Evolutionary conservation across 495 filamentous ascomycete genomes (phyloP).

Genomic region (Margaritispora aquatica): DNA sequence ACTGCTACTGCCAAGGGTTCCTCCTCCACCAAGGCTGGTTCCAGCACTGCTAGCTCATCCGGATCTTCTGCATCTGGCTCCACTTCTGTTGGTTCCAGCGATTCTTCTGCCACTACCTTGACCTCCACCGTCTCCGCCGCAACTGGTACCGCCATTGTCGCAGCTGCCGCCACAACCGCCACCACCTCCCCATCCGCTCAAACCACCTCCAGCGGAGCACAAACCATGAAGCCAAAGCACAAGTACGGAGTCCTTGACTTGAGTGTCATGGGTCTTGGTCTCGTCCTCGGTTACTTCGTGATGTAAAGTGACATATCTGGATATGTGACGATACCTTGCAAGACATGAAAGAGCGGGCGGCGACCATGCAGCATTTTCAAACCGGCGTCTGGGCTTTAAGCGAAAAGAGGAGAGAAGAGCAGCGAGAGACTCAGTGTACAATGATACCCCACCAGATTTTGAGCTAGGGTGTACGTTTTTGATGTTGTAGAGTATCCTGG

Average conservation of each 20-base stretch:
- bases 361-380: not conserved
- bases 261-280: constrained; percentile 19
- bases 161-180: not conserved
- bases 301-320: constrained; percentile 15
- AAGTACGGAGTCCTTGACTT: constrained; percentile 17
- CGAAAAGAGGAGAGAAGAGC: not conserved
- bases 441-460: not conserved
- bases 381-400: not conserved
- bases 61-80: not conserved
- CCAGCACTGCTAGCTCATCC: not conserved
- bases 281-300: constrained; percentile 22
- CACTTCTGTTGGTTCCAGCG: not conserved
- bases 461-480: not conserved
- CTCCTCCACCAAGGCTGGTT: not conserved
- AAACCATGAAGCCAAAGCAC: constrained; percentile 1
- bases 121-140: not conserved
- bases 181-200: not conserved
- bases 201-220: constrained; percentile 4
- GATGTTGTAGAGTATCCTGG: not conserved
- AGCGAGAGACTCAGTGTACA: not conserved
- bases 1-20: not conserved
- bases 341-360: no score
- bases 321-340: not conserved
- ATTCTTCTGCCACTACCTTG: not conserved
- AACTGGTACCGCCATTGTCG: not conserved